A percentile compares a stretch with the other conserved stretches of the same genome.
Conservation (phyloP, 208 protist genomes). For the Leishmania major region DNA sequence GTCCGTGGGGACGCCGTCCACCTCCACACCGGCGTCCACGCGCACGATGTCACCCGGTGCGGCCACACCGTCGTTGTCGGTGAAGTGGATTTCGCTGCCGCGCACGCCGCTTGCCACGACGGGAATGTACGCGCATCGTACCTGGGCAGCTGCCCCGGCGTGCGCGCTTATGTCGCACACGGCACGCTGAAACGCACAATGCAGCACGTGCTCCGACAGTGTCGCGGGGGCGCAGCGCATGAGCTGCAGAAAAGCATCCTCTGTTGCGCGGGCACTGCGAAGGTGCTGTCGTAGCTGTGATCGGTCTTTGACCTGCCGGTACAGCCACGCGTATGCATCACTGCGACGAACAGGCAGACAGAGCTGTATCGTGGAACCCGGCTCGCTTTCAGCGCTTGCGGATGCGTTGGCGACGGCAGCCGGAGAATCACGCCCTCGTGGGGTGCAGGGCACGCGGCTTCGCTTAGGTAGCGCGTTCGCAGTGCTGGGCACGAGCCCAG, state of each 20-base stretch:
- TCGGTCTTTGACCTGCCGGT: constrained; percentile 38
- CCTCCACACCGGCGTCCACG: constrained; percentile 54
- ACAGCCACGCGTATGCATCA: constrained; percentile 14
- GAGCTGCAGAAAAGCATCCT: constrained; percentile 37
- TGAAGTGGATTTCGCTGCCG: constrained; percentile 61
- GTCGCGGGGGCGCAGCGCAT: constrained; percentile 27
- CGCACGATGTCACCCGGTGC: constrained; percentile 33
- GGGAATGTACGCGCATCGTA: constrained; percentile 49
- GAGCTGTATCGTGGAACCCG: constrained; percentile 7
- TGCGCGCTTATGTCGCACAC: constrained; percentile 23
- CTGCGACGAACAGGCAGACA: constrained; percentile 11
- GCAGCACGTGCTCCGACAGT: constrained; percentile 33
- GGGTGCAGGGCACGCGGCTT: not conserved
- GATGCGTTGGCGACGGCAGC: not conserved
- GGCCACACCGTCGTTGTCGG: constrained; percentile 33
- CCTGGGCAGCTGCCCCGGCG: constrained; percentile 18
- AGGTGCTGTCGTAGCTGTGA: constrained; percentile 47
- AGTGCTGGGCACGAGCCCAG: constrained; percentile 5
- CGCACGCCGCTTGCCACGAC: constrained; percentile 49
- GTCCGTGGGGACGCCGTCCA: constrained; percentile 58
- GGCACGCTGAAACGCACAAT: constrained; percentile 32
- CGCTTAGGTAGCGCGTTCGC: not conserved
- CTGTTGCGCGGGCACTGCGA: constrained; percentile 45
- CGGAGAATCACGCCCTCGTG: not conserved
- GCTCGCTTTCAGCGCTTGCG: not conserved